Evolutionary conservation across 805 yeast species (phyloP).

Genomic region (Kazachstania taianensis): DNA sequence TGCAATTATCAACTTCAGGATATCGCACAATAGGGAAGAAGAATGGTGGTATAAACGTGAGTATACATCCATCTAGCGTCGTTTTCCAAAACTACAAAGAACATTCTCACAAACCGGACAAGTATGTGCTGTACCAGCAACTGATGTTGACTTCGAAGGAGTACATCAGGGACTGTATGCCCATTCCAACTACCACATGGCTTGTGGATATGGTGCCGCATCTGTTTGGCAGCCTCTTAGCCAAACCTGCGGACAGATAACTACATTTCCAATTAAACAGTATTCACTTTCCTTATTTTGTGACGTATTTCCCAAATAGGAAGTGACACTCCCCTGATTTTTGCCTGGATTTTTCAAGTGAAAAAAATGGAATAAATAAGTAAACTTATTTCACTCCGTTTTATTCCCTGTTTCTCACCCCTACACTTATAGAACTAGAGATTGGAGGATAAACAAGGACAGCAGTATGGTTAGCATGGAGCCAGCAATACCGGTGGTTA

Average conservation of each 20-base stretch:
- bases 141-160: conserved; percentile 78
- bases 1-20: conserved; percentile 20
- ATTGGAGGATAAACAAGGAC: too few relatives aligned
- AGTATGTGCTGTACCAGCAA: conserved; percentile 68
- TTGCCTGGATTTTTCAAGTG: too few relatives aligned
- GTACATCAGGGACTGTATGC: conserved; percentile 74
- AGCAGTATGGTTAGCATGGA: too few relatives aligned
- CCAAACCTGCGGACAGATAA: too few relatives aligned
- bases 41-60: conserved; percentile 61
- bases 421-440: too few relatives aligned
- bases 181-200: conserved; percentile 63
- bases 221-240: conserved; percentile 19
- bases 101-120: conserved; percentile 60
- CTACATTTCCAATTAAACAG: too few relatives aligned
- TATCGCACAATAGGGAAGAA: conserved; percentile 23
- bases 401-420: too few relatives aligned
- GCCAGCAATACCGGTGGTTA: conserved; percentile 31
- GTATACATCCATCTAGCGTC: conserved; percentile 79
- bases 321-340: too few relatives aligned
- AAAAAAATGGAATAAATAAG: too few relatives aligned
- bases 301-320: too few relatives aligned
- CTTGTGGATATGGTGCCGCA: conserved; percentile 67
- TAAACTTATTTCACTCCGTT: too few relatives aligned
- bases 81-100: conserved; percentile 32
- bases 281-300: too few relatives aligned